Evolutionary conservation across 108 stramenopile species (phyloP).

Genomic region (Fragilariopsis cylindrus): DNA sequence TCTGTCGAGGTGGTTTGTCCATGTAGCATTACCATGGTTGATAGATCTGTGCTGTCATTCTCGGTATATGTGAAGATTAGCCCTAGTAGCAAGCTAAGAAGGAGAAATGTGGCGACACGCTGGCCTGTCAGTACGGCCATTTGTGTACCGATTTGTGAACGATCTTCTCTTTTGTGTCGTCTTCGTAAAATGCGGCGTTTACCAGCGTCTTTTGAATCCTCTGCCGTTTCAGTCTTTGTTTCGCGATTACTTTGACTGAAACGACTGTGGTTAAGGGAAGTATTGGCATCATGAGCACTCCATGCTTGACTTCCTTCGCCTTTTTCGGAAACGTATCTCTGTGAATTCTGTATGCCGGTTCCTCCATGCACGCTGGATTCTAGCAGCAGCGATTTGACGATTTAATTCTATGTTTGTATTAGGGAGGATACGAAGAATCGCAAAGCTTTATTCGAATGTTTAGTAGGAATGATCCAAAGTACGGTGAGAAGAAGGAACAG

Average conservation of each 20-base stretch:
- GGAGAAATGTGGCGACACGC: slow-evolving; percentile 54
- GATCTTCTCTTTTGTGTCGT: not conserved
- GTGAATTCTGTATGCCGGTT: not conserved
- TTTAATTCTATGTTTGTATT: slow-evolving; percentile 33
- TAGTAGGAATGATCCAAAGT: not conserved
- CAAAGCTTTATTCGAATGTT: slow-evolving; percentile 23
- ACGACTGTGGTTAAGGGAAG: not conserved
- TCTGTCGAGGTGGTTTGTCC: slow-evolving; percentile 32
- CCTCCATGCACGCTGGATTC: slow-evolving; percentile 47
- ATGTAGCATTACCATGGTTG: slow-evolving; percentile 49
- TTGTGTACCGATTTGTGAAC: slow-evolving; percentile 56
- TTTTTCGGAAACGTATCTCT: slow-evolving; percentile 9
- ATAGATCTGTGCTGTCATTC: slow-evolving; percentile 26
- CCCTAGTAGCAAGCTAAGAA: slow-evolving; percentile 51
- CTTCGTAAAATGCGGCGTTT: not conserved
- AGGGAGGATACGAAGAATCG: slow-evolving; percentile 30
- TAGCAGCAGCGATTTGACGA: slow-evolving; percentile 43
- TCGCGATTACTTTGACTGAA: not conserved
- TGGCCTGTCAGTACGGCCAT: slow-evolving; percentile 78
- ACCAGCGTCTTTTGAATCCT: too few species aligned
- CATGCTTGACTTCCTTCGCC: slow-evolving; percentile 21
- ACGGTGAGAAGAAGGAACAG: not conserved
- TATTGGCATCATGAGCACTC: not conserved
- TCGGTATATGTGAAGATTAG: slow-evolving; percentile 48
- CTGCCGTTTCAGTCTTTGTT: not conserved